These are phyloP conservation scores for Nicotiana sylvestris DNA, from an alignment of 257 asterid genomes.

Conservation along the genomic window DNA sequence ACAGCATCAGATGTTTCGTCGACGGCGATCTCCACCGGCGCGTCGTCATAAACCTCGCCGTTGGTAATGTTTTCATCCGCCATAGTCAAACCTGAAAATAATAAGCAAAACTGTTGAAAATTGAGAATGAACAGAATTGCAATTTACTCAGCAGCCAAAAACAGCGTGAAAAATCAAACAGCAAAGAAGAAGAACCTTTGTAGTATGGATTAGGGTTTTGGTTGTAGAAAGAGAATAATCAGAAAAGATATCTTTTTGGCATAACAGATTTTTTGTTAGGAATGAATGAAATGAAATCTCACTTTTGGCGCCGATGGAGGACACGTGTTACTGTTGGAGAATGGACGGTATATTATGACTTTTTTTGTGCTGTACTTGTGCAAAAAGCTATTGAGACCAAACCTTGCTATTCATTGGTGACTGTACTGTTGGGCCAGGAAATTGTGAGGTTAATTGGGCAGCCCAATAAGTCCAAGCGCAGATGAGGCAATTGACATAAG, in stretches of 20 bases:
- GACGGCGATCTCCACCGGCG: conserved; percentile 39
- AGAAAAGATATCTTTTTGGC: not conserved
- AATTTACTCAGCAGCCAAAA: not conserved
- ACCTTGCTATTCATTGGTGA: not conserved
- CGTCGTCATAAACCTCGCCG: conserved; percentile 45
- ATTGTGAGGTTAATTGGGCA: not conserved
- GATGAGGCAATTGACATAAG: not conserved
- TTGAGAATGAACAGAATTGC: not conserved
- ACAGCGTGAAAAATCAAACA: not conserved
- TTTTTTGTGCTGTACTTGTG: not conserved
- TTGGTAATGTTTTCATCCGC: conserved; percentile 43
- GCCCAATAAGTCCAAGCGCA: not conserved
- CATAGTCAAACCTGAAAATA: conserved; percentile 28
- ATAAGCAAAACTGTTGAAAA: not conserved
- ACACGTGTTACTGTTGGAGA: not conserved
- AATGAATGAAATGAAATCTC: not conserved
- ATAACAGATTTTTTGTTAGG: not conserved
- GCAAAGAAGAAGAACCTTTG: not conserved
- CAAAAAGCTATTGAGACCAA: not conserved
- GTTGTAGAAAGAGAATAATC: not conserved
- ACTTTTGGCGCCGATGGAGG: not conserved
- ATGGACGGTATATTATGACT: not conserved
- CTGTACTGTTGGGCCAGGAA: not conserved
- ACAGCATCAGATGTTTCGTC: conserved; percentile 35
- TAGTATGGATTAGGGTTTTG: not conserved